phyloP scores from a whole-genome alignment of 768 basidiomycete genomes.

The Mycena metata region DNA sequence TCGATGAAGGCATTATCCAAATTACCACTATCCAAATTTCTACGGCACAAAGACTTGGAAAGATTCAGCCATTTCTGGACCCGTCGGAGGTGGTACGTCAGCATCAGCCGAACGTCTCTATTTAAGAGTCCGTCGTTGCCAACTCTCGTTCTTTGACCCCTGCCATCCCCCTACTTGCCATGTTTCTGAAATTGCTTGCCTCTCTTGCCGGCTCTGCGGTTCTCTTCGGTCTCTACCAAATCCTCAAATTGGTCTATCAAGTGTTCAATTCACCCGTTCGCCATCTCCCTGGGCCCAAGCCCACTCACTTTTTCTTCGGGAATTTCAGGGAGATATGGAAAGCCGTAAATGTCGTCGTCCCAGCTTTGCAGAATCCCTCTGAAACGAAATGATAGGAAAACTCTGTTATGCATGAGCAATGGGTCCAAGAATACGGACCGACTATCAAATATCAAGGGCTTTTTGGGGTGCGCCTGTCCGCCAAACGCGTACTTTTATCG shows the following conservation, averaged over 20 bases:
- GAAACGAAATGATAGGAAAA: slow-evolving; percentile 23
- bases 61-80: no score
- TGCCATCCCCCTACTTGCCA: neutral
- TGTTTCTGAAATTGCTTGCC: slow-evolving; percentile 16
- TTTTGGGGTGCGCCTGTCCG: slow-evolving; percentile 52
- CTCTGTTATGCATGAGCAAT: slow-evolving; percentile 55
- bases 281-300: slow-evolving; percentile 53
- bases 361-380: neutral
- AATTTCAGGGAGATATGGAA: slow-evolving; percentile 45
- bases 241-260: slow-evolving; percentile 29
- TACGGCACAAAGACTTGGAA: no score
- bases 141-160: no score
- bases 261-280: slow-evolving; percentile 45
- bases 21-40: no score
- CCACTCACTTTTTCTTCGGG: slow-evolving; percentile 49
- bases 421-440: slow-evolving; percentile 63
- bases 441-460: slow-evolving; percentile 58
- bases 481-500: no score
- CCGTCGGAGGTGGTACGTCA: no score
- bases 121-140: no score
- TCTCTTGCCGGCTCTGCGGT: slow-evolving; percentile 20
- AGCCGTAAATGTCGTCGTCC: slow-evolving; percentile 35
- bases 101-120: no score
- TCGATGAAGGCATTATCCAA: no score
- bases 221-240: slow-evolving; percentile 36